A percentile compares a stretch with the other conserved stretches of the same genome.
Conservation (phyloP, 352 stramenopile species). For the Lagenidium giganteum region DNA sequence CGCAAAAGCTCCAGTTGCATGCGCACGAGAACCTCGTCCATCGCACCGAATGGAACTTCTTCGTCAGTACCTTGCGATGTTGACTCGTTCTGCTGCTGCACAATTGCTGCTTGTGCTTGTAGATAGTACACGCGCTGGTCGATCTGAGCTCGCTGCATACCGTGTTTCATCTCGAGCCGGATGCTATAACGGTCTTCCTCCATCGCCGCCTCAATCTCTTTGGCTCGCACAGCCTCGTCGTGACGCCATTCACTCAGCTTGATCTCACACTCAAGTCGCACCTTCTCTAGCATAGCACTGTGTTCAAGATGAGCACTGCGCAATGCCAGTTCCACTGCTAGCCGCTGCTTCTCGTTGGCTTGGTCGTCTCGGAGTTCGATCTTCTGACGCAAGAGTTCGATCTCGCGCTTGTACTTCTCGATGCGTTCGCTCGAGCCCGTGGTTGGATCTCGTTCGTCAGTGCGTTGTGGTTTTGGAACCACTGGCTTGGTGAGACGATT, state of each 20-base stretch:
- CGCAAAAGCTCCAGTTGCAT: slow-evolving; percentile 61
- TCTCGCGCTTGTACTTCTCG: slow-evolving; percentile 63
- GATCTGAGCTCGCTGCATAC: slow-evolving; percentile 51
- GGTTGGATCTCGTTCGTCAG: too few relatives aligned
- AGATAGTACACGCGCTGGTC: slow-evolving; percentile 52
- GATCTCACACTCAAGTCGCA: slow-evolving; percentile 42
- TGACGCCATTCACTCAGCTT: slow-evolving; percentile 45
- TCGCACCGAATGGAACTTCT: slow-evolving; percentile 23
- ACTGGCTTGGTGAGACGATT: slow-evolving; percentile 9
- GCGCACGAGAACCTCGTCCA: slow-evolving; percentile 60
- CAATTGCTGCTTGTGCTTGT: slow-evolving; percentile 26
- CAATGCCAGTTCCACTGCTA: slow-evolving; percentile 43
- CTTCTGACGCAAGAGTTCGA: slow-evolving; percentile 55
- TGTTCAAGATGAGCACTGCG: slow-evolving; percentile 43
- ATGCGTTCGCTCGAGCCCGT: slow-evolving; percentile 31
- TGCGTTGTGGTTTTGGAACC: not conserved
- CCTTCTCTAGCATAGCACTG: slow-evolving; percentile 35
- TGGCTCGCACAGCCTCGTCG: slow-evolving; percentile 43
- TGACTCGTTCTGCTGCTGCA: not conserved
- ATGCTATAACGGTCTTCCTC: slow-evolving; percentile 68
- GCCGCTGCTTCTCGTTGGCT: slow-evolving; percentile 38
- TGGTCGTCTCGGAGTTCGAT: slow-evolving; percentile 47
- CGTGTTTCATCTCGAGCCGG: slow-evolving; percentile 54
- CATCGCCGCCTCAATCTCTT: slow-evolving; percentile 43
- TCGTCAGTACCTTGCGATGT: not conserved